Base-by-base conservation (phyloP, 768 basidiomycete species). In the Phaffia australis region DNA sequence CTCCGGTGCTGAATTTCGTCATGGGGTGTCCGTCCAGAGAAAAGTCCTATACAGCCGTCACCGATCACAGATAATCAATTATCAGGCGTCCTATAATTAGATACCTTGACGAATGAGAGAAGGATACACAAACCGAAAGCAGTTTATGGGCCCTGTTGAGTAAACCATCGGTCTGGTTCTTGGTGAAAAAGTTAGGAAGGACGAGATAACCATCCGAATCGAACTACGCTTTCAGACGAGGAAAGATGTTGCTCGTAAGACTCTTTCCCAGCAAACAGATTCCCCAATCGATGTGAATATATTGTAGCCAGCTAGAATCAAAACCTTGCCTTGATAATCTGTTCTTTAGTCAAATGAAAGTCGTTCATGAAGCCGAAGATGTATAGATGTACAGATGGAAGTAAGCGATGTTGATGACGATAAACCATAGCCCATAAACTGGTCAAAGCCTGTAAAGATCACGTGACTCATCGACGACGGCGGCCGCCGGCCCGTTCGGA, bases 1-100 rank as follows among this genome's bases (percentile, higher is more conserved):
- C 76, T 25, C 81, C 81, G 0, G 91, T 92, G 19, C 87, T 88
- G 77, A 99, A 99, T 73, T 84, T 87, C 16, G 92, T 98, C 73
- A 85, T 75, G 1, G 95, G 93, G 75, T 97, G 94, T 47, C 83
- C 81, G 35, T 84, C 82, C 21, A 89, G 71, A 69, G 80, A 81
- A 75, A 98, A 94, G 25, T 87, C 83, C n/a, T 84, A 80, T 42
- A 11, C 11, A 4, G 35, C 35, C 35, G 11, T 42, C 35, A 42
- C 11, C 35, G 35, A 11, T 42, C 11, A 42, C 6, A 42, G 11
- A 42, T 42, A 11, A 5, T 5, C 11, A 42, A 11, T 42, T 42
- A 42, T 42, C 35, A 42, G 11, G 11, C 35, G 11, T 11, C 35
- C 35, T 42, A 5, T 11, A 11, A 5, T 42, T 42, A 11, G 4